Percentiles rank a stretch among this genome's conserved stretches.
Evolutionary conservation across 768 basidiomycete genomes (phyloP).

Genomic region (Podaxis pistillaris): DNA sequence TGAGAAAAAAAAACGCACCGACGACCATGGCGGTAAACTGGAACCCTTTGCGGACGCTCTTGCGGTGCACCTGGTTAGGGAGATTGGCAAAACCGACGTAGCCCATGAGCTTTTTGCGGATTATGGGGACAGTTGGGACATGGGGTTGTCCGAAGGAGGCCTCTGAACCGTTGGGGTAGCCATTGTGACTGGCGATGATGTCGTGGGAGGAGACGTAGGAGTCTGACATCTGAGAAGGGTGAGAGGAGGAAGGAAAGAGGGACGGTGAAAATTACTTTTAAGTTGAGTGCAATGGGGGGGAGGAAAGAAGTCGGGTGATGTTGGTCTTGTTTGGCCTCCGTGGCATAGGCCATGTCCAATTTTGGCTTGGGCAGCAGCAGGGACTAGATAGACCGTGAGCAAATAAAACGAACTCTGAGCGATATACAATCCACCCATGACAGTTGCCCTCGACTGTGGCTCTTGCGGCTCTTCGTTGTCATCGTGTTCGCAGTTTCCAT

Average conservation of each 20-base stretch:
- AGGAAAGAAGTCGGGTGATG: slow-evolving; percentile 50
- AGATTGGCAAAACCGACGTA: slow-evolving; percentile 97
- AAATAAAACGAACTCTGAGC: slow-evolving; percentile 13
- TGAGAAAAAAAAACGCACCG: slow-evolving; percentile 56
- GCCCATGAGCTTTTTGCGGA: slow-evolving; percentile 92
- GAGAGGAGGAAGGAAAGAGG: slow-evolving; percentile 27
- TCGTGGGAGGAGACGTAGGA: slow-evolving; percentile 72
- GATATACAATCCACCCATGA: slow-evolving; percentile 27
- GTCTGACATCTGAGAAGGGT: slow-evolving; percentile 63
- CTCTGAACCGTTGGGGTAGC: slow-evolving; percentile 59
- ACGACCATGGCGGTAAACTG: slow-evolving; percentile 99
- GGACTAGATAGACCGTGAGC: slow-evolving; percentile 27
- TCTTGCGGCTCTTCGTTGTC: slow-evolving; percentile 12
- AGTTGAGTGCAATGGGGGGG: slow-evolving; percentile 50
- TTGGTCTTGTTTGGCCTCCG: slow-evolving; percentile 46
- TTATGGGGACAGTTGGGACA: slow-evolving; percentile 43
- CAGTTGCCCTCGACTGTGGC: slow-evolving; percentile 20
- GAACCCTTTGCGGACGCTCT: slow-evolving; percentile 97
- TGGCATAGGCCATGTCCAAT: slow-evolving; percentile 38
- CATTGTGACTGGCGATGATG: slow-evolving; percentile 47
- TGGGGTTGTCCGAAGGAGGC: slow-evolving; percentile 51
- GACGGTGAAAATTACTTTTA: slow-evolving; percentile 48
- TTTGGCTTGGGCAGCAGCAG: slow-evolving; percentile 52
- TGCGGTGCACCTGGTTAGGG: slow-evolving; percentile 98
- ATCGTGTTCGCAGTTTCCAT: not conserved